Base-by-base conservation (phyloP, 202 grass and related monocot genomes). In the Zoysia matrella region DNA sequence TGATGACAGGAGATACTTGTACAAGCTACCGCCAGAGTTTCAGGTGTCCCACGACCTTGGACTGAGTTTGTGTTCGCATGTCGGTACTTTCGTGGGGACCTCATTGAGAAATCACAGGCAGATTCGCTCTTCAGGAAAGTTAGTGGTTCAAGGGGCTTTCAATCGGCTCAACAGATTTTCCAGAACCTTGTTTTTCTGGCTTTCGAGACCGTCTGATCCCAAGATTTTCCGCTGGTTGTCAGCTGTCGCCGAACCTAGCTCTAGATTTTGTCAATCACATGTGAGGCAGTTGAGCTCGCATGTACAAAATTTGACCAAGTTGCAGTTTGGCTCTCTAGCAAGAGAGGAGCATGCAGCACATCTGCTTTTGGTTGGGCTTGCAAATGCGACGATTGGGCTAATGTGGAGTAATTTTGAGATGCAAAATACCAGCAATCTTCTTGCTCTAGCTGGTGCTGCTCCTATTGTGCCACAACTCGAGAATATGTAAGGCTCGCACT, bases 151-250 rank as follows among this genome's bases (percentile, higher is more conserved):
- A 46, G 91, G 90, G 81, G 81, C 87, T 66, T 90, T 96, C 58
- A 83, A 60, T 66, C 79, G 45, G 47, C 67, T 99, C 69, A 92
- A 88, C 63, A 99, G 89, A 84, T 84, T 99, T 85, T 77, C 91
- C 63, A 85, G 93, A 89, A 83, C 83, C 56, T 51, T 99, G 47
- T 96, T 69, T 84, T 80, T 84, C 61, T 84, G 89, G 89, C 52
- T 98, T 68, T 92, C 80, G 44, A 90, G 88, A 79, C 67, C 85
- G 39, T 82, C 79, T 69, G 77, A 83, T 74, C 86, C 79, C 18
- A 91, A 89, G 69, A 60, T 74, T 79, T 85, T 91, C 70, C 76
- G 15, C 74, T 87, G 81, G 79, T 12, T 86, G 22, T 74, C 81
- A 52, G 57, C 65, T 68, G 49, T 78, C 46, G 71, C 73, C 48